phyloP scores from a whole-genome alignment of 2,329 filamentous ascomycete species.

The Elsinoe batatas region DNA sequence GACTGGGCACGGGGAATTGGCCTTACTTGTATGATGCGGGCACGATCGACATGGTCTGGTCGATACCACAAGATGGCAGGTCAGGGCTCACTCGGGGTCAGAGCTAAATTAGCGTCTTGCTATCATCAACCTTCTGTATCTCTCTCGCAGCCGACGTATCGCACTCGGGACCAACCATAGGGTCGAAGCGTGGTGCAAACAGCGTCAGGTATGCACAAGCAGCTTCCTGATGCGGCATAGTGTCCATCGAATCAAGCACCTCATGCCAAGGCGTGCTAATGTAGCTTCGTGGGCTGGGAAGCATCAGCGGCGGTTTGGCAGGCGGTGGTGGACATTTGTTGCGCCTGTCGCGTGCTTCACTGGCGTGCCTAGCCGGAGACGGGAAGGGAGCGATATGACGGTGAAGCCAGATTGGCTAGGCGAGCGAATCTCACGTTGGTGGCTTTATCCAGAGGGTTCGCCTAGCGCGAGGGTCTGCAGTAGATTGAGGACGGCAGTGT shows the following conservation, averaged over 20 bases:
- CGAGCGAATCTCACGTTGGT: slow-evolving; percentile 8
- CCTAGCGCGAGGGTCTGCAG: slow-evolving; percentile 6
- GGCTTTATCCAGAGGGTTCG: slow-evolving; percentile 11
- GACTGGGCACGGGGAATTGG: neutral
- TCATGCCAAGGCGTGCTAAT: slow-evolving; percentile 2
- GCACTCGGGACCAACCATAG: slow-evolving; percentile 3
- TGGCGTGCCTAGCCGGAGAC: neutral
- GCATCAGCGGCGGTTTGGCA: neutral
- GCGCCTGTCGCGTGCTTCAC: slow-evolving; percentile 6
- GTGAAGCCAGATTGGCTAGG: slow-evolving; percentile 7
- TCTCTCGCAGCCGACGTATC: slow-evolving; percentile 10
- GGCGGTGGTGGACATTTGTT: slow-evolving; percentile 7
- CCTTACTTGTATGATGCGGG: slow-evolving; percentile 8
- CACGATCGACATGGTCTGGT: slow-evolving; percentile 8
- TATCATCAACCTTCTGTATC: slow-evolving; percentile 2
- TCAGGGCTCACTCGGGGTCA: slow-evolving; percentile 9
- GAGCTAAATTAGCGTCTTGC: neutral
- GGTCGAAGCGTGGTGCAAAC: neutral
- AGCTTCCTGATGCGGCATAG: slow-evolving; percentile 1
- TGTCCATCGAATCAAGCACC: neutral
- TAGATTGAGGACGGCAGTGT: neutral
- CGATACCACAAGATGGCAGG: neutral
- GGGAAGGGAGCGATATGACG: slow-evolving; percentile 1
- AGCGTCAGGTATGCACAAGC: neutral
- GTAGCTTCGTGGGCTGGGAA: slow-evolving; percentile 10